Base-by-base conservation (phyloP, 2,329 filamentous ascomycete species). In the Botrytis elliptica region DNA sequence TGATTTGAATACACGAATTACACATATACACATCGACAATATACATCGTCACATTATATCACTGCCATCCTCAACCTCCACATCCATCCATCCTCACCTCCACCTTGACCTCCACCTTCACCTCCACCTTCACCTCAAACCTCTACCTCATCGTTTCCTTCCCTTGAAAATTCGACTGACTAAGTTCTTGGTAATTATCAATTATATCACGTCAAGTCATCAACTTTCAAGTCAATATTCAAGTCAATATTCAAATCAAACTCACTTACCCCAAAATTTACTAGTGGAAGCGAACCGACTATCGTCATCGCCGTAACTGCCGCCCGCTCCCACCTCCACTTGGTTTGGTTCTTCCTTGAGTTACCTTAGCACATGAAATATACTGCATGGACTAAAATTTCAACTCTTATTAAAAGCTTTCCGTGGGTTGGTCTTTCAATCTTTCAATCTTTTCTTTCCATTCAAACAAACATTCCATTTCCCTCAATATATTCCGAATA, bases 271-370 rank as follows among this genome's bases (percentile, higher is more conserved):
- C 59, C 10, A n/a, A 40, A 9, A 62, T n/a, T 16, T 7, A 62
- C 36, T 62, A 62, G 36, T 18, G 20, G 25, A 40, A n/a, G 33
- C 36, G 9, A 18, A 40, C 36, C 16, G n/a, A 9, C 20, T n/a
- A 62, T 55, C 65, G 36, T 40, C 25, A 64, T 67, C 66, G n/a
- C 55, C 66, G 40, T 68, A n/a, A 29, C 36, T 14, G 59, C 36
- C 5, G 59, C 22, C 36, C 59, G 12, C 36, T 16, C 33, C 14
- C n/a, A 20, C 36, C 49, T 52, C 49, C 49, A n/a, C 49, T 52
- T 52, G 49, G 25, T 52, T 22, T 40, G 60, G 60, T 63, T 7
- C 6, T 40, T 40, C 60, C 60, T 40, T 16, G 60, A 63, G 22
- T 63, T 4, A n/a, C 60, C 38, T 64, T 29, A 29, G 38, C 8